These are phyloP conservation scores for Picochlorum sp. DNA, from an alignment of 139 green algal species.

Conservation along the genomic window DNA sequence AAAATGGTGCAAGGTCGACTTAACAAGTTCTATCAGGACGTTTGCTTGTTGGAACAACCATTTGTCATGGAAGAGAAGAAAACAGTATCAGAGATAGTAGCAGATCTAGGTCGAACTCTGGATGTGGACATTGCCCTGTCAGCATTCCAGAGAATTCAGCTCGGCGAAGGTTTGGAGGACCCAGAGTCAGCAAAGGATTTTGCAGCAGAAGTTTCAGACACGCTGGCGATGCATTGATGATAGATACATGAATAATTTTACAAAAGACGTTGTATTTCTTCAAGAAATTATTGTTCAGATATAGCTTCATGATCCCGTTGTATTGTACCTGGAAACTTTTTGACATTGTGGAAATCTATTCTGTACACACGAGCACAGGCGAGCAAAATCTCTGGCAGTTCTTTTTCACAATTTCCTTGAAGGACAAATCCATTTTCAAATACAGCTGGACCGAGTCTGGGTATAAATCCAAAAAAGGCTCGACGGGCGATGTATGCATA, in stretches of 20 bases:
- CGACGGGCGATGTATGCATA: conserved; percentile 77
- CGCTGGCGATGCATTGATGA: background rate
- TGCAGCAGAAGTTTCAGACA: conserved; percentile 57
- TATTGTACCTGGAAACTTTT: conserved; percentile 19
- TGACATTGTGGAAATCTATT: conserved; percentile 31
- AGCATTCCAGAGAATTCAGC: conserved; percentile 36
- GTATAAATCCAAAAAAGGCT: conserved; percentile 26
- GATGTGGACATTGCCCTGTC: background rate
- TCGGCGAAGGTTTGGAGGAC: conserved; percentile 55
- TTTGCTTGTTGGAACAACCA: conserved; percentile 67
- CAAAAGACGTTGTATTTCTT: too few species aligned
- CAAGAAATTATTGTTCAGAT: background rate
- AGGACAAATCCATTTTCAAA: conserved; percentile 77
- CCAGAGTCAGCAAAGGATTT: conserved; percentile 42
- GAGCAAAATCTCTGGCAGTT: conserved; percentile 77
- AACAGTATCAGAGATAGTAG: conserved; percentile 27
- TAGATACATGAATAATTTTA: too few species aligned
- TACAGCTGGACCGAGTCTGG: conserved; percentile 42
- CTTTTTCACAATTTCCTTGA: conserved; percentile 64
- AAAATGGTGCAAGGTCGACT: conserved; percentile 78
- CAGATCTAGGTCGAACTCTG: background rate
- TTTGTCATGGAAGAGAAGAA: conserved; percentile 66
- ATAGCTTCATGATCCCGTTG: background rate
- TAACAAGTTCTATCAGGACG: conserved; percentile 56
- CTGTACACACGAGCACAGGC: conserved; percentile 41